Base-by-base conservation (phyloP, 2,329 filamentous ascomycete species). In the Seiridium unicorne region DNA sequence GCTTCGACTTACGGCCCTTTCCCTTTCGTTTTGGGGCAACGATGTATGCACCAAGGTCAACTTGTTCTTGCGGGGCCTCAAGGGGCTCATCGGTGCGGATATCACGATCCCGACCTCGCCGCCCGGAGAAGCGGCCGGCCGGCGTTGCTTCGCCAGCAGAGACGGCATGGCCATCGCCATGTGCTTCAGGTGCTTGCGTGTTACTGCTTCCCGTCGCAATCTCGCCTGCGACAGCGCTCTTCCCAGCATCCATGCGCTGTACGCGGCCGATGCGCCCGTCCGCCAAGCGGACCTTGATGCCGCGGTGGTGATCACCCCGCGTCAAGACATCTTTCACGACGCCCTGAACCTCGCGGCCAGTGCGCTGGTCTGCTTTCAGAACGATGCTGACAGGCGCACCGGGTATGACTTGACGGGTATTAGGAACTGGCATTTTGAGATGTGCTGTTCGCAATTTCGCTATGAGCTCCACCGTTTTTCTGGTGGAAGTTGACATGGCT, bases 221-320 rank as follows among this genome's bases (percentile, higher is more conserved):
- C 63, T 49, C 70, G 4, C 34, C 5, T 8, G 35, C 6, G n/a
- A 13, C 26, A 0, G 18, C 26, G 10, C 47, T 10, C 26, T 13
- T n/a, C 1, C 36, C 31, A 58, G 13, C 61, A 2, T 74, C 77
- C 73, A 91, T 81, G 49, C 81, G 78, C 73, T 93, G 91, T 35
- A 94, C 91, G 13, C 91, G 78, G 2, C 91, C 91, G 3, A 94
- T 84, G 34, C 89, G 81, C 1, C 90, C 90, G 71, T 91, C 89
- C 1, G 78, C 76, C 5, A 94, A 78, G 2, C 90, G 84, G 32
- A 93, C 90, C 73, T 93, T 94, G 76, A 93, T 91, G 42, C 91
- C 91, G 8, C 89, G 82, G 3, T 89, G 89, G 68, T 94, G 91
- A 65, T 93, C 85, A 34, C 89, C 89, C 1, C 84, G 79, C 2